Evolutionary conservation across 2,329 filamentous ascomycete genomes (phyloP), one percentile per base, ranked within the genome.

Genomic region (Colletotrichum sp.): DNA sequence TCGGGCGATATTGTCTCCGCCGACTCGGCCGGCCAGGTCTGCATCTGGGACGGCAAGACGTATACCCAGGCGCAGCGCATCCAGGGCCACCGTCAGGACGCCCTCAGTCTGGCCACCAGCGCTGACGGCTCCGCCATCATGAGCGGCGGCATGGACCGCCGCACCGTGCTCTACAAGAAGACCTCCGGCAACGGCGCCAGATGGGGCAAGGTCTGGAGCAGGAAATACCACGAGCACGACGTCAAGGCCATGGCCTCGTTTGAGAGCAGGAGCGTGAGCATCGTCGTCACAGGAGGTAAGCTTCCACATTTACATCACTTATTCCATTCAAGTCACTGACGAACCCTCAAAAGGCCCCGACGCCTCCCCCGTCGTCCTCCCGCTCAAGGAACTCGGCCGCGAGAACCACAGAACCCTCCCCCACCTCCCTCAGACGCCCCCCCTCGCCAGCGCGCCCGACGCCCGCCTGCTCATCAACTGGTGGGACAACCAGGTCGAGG

Each of bases 201-300:
- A 82, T 99, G 97, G 97, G 91, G 91, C 75, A 96, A 97, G 84
- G 90, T 95, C n/a, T 94, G 92, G 84, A 95, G 98, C 82, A 91
- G 95, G 79, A 91, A 95, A 82, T 96, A 96, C 82, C 97, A 99
- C 82, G 92, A 94, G 62, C 96, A 99, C 84, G 97, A 99, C 86
- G 96, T 99, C 81, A 99, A 99, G 87, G 92, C 95, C 2, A 95
- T 99, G 92, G 95, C 96, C 39, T 93, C 95, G 0, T 99, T 96
- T 78, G 97, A 99, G 84, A 94, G 94, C 69, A 93, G 91, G 67
- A 92, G 92, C 66, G 91, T 98, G 82, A 99, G 95, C 81, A 92
- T 99, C 71, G 89, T 98, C 13, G 95, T 98, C 18, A 98, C 96
- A 78, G 97, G 97, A 91, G 97, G 96, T 95, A 88, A 85, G 16